Evolutionary conservation across 2,329 filamentous ascomycete species (phyloP).

Genomic region (Microsporum audouinii): DNA sequence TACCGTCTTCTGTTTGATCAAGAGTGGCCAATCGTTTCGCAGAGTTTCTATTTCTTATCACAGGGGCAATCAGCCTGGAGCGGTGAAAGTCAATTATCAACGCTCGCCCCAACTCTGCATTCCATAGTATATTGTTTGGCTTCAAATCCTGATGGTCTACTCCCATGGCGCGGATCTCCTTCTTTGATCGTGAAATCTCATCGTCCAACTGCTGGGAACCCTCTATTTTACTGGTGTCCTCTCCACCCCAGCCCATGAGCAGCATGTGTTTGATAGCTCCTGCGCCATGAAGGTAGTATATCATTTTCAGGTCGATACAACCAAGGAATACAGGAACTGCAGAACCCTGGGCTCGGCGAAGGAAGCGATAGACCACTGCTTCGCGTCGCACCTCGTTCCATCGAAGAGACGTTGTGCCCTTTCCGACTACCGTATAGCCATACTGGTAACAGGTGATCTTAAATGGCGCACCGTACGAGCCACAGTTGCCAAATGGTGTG

Average conservation of each 20-base stretch:
- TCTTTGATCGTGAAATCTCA: constrained; percentile 2
- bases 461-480: constrained; percentile 19
- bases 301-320: constrained; percentile 7
- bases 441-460: constrained; percentile 20
- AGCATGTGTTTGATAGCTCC: constrained; percentile 9
- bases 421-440: constrained; percentile 18
- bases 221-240: not conserved
- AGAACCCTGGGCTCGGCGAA: constrained; percentile 11
- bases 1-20: too few relatives aligned
- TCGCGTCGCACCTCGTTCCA: constrained; percentile 10
- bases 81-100: constrained; percentile 13
- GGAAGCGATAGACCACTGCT: constrained; percentile 4
- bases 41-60: not conserved
- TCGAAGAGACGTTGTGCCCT: constrained; percentile 10
- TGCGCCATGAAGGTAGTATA: constrained; percentile 9
- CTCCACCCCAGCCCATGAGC: constrained; percentile 11
- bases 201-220: not conserved
- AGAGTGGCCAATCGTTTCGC: not conserved
- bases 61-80: not conserved
- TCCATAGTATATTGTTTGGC: constrained; percentile 7
- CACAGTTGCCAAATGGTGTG: constrained; percentile 12
- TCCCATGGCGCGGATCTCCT: constrained; percentile 5
- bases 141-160: constrained; percentile 6
- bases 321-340: constrained; percentile 15
- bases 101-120: constrained; percentile 5